Conservation (phyloP, 495 filamentous ascomycete genomes). For the Hypoxylon cercidicola region DNA sequence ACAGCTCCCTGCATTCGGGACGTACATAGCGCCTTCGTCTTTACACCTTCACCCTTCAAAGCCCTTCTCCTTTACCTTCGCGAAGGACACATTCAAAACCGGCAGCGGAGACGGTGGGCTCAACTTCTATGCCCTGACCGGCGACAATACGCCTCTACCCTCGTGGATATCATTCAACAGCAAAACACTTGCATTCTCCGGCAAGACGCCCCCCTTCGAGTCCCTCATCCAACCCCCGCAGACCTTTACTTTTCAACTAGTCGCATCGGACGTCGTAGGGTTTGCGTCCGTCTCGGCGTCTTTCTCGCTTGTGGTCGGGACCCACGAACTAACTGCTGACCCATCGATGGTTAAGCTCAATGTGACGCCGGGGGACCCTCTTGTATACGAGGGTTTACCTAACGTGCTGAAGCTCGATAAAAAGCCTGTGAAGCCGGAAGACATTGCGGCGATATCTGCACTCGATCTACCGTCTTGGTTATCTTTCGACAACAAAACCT, state of each 20-base stretch:
- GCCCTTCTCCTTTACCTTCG: constrained; percentile 52
- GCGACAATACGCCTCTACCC: constrained; percentile 82
- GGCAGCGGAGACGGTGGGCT: constrained; percentile 39
- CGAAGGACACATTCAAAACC: constrained; percentile 51
- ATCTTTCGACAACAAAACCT: constrained; percentile 68
- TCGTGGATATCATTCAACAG: constrained; percentile 86
- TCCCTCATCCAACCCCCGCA: constrained; percentile 75
- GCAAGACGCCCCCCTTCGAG: constrained; percentile 71
- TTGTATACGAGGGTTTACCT: constrained; percentile 66
- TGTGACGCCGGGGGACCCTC: constrained; percentile 62
- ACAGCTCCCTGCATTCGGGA: constrained; percentile 53
- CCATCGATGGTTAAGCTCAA: constrained; percentile 67
- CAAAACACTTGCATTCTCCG: constrained; percentile 72
- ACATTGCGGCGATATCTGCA: constrained; percentile 60
- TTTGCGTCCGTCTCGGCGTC: constrained; percentile 73
- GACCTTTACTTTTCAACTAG: constrained; percentile 74
- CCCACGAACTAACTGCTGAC: constrained; percentile 72
- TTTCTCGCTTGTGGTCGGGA: constrained; percentile 77
- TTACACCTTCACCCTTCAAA: constrained; percentile 50
- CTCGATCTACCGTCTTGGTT: constrained; percentile 74
- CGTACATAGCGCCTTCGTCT: constrained; percentile 53
- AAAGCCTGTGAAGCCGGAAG: constrained; percentile 53
- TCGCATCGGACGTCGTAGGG: constrained; percentile 82
- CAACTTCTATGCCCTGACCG: constrained; percentile 79
- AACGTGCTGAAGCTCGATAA: constrained; percentile 71